Base-by-base conservation (phyloP, 805 yeast species). In the Komagataella mondaviorum region DNA sequence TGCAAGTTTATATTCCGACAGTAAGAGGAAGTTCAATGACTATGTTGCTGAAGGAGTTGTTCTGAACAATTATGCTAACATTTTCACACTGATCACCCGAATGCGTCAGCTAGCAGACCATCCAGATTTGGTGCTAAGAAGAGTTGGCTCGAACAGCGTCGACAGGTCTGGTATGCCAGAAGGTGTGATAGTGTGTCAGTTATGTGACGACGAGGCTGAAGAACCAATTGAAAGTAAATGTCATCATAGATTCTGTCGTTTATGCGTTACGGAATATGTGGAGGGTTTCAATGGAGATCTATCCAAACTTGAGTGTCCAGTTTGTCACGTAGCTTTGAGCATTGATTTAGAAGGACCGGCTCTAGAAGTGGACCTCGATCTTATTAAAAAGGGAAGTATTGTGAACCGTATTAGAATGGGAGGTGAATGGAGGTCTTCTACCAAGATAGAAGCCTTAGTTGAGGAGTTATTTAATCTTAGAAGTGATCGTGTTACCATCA, bases 41-140 rank as follows among this genome's bases (percentile, higher is more conserved):
- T 93, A 81, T 63, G 98, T 93, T 45, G 93, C 95, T 20, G 91
- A 88, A 62, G 99, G 99, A 67, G 96, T 93, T 45, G 97, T 93
- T 22, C 71, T 93, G 53, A 93, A 93, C 68, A 93, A 93, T 65
- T 93, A 93, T 68, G 99, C 99, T 48, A 93, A 93, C 61, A 93
- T 93, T 60, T 93, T 93, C 69, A 90, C 98, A 0, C 74, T 93
- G 52, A 90, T 93, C 60, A 93, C 99, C 0, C 73, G 99, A 59
- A 95, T 93, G 99, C 79, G 99, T 60, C 99, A 93, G 67, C 72
- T 93, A 59, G 98, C 99, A 0, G 99, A 93, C 64, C 99, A 93
- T 66, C 99, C 99, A 0, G 99, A 93, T 68, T 71, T 93, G 55
- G 97, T 93, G 1, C 71, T 93, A 62, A 81, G 89, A 57, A 73